Conservation (phyloP, 768 basidiomycete species). For the Xerocomellus amylosporus region DNA sequence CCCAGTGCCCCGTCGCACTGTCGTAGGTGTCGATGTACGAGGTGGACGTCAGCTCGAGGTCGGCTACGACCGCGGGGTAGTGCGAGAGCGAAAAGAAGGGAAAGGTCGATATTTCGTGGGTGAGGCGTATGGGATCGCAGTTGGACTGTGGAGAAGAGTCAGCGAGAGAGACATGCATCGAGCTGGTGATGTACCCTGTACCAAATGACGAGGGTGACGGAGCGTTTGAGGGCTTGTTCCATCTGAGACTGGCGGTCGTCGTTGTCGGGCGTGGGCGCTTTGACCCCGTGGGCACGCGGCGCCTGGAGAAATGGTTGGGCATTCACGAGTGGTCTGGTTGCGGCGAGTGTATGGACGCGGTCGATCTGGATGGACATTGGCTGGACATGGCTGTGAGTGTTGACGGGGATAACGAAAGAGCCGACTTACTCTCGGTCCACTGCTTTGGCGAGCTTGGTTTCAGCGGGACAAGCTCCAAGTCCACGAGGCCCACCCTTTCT, state of each 20-base stretch:
- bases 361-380: slow-evolving; percentile 29
- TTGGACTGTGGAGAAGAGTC: slow-evolving; percentile 37
- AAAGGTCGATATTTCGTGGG: slow-evolving; percentile 57
- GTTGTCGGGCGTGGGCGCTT: slow-evolving; percentile 12
- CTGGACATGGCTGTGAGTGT: slow-evolving; percentile 2
- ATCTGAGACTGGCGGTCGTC: slow-evolving; percentile 32
- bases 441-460: slow-evolving; percentile 11
- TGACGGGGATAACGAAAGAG: not conserved
- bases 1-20: slow-evolving; percentile 55
- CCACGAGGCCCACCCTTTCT: slow-evolving; percentile 19
- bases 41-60: slow-evolving; percentile 48
- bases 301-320: slow-evolving; percentile 13
- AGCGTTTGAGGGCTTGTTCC: slow-evolving; percentile 44
- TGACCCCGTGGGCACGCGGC: slow-evolving; percentile 2
- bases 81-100: slow-evolving; percentile 61
- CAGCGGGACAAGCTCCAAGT: slow-evolving; percentile 16
- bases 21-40: slow-evolving; percentile 65
- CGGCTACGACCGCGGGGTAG: slow-evolving; percentile 48
- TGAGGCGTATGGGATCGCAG: slow-evolving; percentile 55
- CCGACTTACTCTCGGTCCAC: slow-evolving; percentile 12
- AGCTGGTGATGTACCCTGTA: slow-evolving; percentile 48
- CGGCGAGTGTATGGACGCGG: slow-evolving; percentile 22
- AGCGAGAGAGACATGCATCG: not conserved
- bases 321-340: slow-evolving; percentile 11
- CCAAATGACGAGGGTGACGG: slow-evolving; percentile 68